These are phyloP conservation scores for Piper longum DNA, from an alignment of 164 flowering plant genomes.

Conservation along the genomic window DNA sequence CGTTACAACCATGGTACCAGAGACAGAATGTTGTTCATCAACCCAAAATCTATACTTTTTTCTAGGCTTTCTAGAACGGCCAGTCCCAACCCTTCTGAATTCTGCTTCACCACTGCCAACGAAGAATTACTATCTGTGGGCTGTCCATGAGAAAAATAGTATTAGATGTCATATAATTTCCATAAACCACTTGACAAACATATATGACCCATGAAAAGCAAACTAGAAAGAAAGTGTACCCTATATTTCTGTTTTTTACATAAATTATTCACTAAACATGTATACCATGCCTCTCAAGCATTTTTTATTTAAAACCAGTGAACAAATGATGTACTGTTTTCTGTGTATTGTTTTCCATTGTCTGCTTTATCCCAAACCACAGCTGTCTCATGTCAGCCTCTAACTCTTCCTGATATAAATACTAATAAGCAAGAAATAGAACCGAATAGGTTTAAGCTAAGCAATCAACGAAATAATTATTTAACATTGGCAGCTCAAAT, in stretches of 20 bases:
- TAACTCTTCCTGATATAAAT: constrained; percentile 8
- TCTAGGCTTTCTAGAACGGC: background rate
- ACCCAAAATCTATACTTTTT: background rate
- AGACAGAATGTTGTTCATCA: no score
- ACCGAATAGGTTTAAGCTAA: background rate
- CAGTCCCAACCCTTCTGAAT: constrained; percentile 9
- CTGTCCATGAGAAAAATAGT: constrained; percentile 16
- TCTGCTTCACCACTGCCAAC: constrained; percentile 18
- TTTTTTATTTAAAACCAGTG: no score
- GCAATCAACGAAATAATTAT: no score
- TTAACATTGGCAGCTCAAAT: no score
- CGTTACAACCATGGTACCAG: no score
- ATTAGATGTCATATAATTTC: background rate
- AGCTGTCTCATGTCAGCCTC: constrained; percentile 15
- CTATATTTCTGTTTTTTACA: no score
- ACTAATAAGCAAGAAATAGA: no score
- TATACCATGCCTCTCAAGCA: no score
- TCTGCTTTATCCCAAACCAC: constrained; percentile 13
- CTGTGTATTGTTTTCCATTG: constrained; percentile 8
- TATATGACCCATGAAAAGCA: background rate
- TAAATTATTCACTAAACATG: no score
- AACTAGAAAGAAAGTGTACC: background rate
- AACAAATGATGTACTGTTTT: constrained; percentile 6
- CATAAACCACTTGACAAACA: background rate
- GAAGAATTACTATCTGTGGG: constrained; percentile 21